These are phyloP conservation scores for Chrysophaeum taylorii DNA, from an alignment of 352 stramenopile genomes.

Conservation along the genomic window DNA sequence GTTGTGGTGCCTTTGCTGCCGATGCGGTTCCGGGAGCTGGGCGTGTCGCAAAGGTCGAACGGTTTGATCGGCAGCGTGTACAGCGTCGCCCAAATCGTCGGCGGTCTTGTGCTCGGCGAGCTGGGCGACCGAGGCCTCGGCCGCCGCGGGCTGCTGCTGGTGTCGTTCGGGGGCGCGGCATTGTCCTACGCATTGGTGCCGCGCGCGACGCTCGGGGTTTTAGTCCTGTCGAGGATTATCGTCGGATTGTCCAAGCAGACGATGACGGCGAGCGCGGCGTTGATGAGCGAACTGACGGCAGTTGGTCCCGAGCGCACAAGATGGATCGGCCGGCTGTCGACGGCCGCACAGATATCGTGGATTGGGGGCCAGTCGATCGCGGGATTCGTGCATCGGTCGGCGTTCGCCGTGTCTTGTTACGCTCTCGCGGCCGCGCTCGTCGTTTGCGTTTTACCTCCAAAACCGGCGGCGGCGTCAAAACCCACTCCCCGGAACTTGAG, in stretches of 20 bases:
- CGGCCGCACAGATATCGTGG: constrained; percentile 4
- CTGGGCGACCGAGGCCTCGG: not conserved
- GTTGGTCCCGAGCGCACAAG: not conserved
- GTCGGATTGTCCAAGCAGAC: constrained; percentile 14
- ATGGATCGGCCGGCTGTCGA: not conserved
- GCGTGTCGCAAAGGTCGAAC: not conserved
- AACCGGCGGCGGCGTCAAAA: not conserved
- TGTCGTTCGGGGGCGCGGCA: constrained; percentile 3
- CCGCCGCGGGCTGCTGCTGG: not conserved
- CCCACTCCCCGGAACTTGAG: not conserved
- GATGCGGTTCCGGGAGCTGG: not conserved
- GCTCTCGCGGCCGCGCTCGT: not conserved
- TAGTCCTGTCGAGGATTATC: not conserved
- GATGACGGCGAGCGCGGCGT: constrained; percentile 2
- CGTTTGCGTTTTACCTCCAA: not conserved
- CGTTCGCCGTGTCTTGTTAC: not conserved
- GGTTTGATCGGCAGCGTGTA: not conserved
- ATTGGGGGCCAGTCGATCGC: constrained; percentile 5
- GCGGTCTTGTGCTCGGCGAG: constrained; percentile 4
- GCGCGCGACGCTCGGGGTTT: not conserved
- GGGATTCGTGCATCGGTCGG: not conserved
- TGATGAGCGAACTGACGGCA: not conserved
- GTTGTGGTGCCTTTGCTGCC: constrained; percentile 7
- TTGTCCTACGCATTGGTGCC: not conserved
- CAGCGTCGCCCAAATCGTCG: not conserved